Percentiles rank a stretch among this genome's conserved stretches.
Evolutionary conservation across 805 yeast species (phyloP).

Genomic region (Ogataea methylovora): DNA sequence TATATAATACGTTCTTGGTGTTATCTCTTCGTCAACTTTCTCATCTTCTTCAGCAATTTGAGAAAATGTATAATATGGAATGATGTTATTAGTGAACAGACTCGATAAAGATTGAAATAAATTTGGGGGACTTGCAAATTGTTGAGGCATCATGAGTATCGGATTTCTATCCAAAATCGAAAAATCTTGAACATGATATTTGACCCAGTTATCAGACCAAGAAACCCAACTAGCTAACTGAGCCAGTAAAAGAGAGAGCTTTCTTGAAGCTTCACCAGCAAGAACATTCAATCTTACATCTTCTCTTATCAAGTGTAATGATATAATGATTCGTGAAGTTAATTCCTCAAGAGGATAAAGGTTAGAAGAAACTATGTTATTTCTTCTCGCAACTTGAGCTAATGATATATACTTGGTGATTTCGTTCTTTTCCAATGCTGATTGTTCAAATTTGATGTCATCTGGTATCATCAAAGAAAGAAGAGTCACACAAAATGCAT

Average conservation of each 20-base stretch:
- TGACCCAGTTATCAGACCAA: conserved; percentile 63
- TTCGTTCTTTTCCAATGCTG: conserved; percentile 10
- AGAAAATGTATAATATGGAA: conserved; percentile 57
- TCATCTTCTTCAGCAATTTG: conserved; percentile 57
- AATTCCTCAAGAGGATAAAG: conserved; percentile 41
- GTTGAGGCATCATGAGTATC: conserved; percentile 33
- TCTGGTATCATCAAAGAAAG: conserved; percentile 45
- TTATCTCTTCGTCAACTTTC: conserved; percentile 48
- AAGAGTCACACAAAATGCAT: conserved; percentile 44
- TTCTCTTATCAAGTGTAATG: conserved; percentile 73
- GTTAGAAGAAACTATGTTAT: conserved; percentile 5
- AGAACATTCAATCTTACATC: conserved; percentile 57
- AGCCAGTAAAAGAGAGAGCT: conserved; percentile 48
- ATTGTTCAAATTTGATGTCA: conserved; percentile 17
- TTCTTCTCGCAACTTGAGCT: conserved; percentile 12
- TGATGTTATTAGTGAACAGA: conserved; percentile 36
- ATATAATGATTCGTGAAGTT: conserved; percentile 54
- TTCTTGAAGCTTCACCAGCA: conserved; percentile 25
- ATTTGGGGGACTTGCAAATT: conserved; percentile 53
- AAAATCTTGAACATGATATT: conserved; percentile 39
- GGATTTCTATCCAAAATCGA: conserved; percentile 29
- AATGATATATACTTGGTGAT: conserved; percentile 19
- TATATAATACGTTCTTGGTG: conserved; percentile 59
- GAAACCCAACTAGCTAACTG: conserved; percentile 62
- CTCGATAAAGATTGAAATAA: conserved; percentile 49